These are phyloP conservation scores for Trametes sanguinea DNA, from an alignment of 768 basidiomycete species.

Conservation along the genomic window DNA sequence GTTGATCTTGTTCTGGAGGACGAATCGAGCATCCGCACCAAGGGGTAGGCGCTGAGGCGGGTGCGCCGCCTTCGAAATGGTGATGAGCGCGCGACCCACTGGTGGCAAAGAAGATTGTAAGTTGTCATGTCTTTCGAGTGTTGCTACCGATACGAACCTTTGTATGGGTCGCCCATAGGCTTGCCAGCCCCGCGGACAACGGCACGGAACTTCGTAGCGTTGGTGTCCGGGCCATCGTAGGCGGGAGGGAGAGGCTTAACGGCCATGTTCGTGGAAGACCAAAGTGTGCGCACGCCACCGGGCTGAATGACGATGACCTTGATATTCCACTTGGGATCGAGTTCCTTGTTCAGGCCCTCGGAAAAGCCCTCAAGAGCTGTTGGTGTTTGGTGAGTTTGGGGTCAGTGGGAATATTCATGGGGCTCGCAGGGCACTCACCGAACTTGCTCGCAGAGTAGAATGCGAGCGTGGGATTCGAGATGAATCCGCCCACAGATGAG, in stretches of 20 bases:
- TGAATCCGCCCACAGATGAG: slow-evolving; percentile 36
- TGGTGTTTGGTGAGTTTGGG: not conserved
- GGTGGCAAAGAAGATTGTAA: not conserved
- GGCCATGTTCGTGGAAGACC: slow-evolving; percentile 13
- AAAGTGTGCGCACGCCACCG: slow-evolving; percentile 28
- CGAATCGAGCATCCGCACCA: slow-evolving; percentile 4
- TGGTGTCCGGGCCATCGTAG: not conserved
- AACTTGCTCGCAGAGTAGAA: slow-evolving; percentile 41
- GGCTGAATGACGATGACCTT: slow-evolving; percentile 22
- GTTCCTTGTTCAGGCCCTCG: slow-evolving; percentile 26
- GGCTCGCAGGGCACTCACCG: slow-evolving; percentile 28
- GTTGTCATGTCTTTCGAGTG: too few relatives aligned
- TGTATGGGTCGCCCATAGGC: slow-evolving; percentile 8
- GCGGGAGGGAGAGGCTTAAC: slow-evolving; percentile 4
- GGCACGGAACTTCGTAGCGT: not conserved
- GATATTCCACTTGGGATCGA: slow-evolving; percentile 27
- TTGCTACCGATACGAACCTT: not conserved
- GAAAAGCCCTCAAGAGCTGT: slow-evolving; percentile 27
- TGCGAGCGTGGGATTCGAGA: slow-evolving; percentile 33
- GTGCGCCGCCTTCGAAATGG: slow-evolving; percentile 4
- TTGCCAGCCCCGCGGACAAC: not conserved
- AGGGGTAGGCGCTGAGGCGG: slow-evolving; percentile 7
- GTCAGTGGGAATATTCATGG: not conserved
- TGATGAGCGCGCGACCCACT: slow-evolving; percentile 6
- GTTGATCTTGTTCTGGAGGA: slow-evolving; percentile 3